Conservation (phyloP, 176 grass and related monocot species). For the Chloris gayana region DNA sequence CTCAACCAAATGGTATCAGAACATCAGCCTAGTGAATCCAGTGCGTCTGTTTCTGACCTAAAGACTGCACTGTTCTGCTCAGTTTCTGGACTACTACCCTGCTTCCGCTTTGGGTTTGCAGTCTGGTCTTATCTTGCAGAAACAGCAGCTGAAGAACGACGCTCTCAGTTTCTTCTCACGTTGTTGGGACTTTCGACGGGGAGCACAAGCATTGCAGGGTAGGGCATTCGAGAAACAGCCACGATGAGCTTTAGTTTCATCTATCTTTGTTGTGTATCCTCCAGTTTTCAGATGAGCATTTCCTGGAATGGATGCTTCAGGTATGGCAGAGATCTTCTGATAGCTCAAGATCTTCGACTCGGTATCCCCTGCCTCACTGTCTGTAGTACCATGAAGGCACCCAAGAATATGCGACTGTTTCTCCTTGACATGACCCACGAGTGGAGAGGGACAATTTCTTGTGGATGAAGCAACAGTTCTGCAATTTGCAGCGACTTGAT, state of each 20-base stretch:
- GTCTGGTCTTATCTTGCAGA: conserved; percentile 52
- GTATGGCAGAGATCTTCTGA: conserved; percentile 47
- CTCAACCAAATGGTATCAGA: conserved; percentile 28
- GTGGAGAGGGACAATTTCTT: conserved; percentile 38
- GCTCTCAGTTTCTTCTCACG: not conserved
- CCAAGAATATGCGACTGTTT: conserved; percentile 36
- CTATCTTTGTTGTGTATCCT: conserved; percentile 1
- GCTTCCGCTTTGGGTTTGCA: conserved; percentile 43
- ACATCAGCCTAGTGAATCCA: not conserved
- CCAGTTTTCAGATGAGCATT: conserved; percentile 9
- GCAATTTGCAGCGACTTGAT: conserved; percentile 11
- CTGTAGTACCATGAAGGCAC: conserved; percentile 35
- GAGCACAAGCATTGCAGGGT: not conserved
- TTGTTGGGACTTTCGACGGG: not conserved
- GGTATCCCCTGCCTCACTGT: not conserved
- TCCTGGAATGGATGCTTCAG: conserved; percentile 38
- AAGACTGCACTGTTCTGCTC: conserved; percentile 4
- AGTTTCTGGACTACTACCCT: conserved; percentile 13
- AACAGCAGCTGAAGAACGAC: conserved; percentile 44
- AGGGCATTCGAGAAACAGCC: conserved; percentile 37
- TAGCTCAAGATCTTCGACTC: conserved; percentile 53
- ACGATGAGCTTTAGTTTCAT: not conserved
- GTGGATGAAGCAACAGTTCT: conserved; percentile 44
- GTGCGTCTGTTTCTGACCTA: not conserved
- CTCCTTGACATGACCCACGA: conserved; percentile 30